Conservation (phyloP, 2,329 filamentous ascomycete species). For the Cladosporium halotolerans region DNA sequence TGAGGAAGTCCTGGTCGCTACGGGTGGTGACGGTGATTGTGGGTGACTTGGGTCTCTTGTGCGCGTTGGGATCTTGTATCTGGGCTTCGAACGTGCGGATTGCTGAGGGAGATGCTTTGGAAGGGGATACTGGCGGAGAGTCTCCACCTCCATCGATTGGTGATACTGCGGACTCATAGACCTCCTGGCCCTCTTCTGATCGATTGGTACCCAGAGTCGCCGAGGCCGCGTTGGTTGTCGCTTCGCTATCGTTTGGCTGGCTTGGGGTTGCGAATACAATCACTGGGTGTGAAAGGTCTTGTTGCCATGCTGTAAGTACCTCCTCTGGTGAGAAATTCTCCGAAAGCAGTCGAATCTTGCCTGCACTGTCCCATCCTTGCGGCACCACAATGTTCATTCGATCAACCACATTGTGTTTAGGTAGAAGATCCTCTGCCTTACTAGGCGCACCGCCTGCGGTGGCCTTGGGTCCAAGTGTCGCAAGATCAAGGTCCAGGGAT, state of each 20-base stretch:
- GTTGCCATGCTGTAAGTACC: slow-evolving; percentile 69
- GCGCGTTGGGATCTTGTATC: slow-evolving; percentile 29
- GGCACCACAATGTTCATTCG: slow-evolving; percentile 76
- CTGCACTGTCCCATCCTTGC: slow-evolving; percentile 97
- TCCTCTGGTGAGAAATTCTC: slow-evolving; percentile 90
- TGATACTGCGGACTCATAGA: slow-evolving; percentile 24
- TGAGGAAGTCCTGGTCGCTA: slow-evolving; percentile 29
- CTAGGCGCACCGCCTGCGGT: slow-evolving; percentile 45
- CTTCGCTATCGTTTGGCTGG: slow-evolving; percentile 43
- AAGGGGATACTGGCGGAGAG: slow-evolving; percentile 12
- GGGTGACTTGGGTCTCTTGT: slow-evolving; percentile 22
- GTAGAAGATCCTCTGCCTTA: slow-evolving; percentile 52
- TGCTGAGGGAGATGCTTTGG: slow-evolving; percentile 22
- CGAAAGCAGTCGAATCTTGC: slow-evolving; percentile 85
- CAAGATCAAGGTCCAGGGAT: slow-evolving; percentile 53
- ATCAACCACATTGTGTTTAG: slow-evolving; percentile 54
- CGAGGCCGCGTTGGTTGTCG: slow-evolving; percentile 23
- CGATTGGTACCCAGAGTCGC: slow-evolving; percentile 21
- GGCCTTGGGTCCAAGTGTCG: slow-evolving; percentile 17
- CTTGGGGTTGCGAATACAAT: slow-evolving; percentile 55
- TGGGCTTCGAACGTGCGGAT: slow-evolving; percentile 25
- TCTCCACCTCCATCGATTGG: slow-evolving; percentile 17
- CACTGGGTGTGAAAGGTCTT: slow-evolving; percentile 22
- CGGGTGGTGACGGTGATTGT: slow-evolving; percentile 30
- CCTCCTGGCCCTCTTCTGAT: slow-evolving; percentile 18